Percentiles rank a stretch among this genome's conserved stretches.
These are phyloP conservation scores for Sugiyamaella americana DNA, from an alignment of 805 yeast genomes.

Conservation along the genomic window DNA sequence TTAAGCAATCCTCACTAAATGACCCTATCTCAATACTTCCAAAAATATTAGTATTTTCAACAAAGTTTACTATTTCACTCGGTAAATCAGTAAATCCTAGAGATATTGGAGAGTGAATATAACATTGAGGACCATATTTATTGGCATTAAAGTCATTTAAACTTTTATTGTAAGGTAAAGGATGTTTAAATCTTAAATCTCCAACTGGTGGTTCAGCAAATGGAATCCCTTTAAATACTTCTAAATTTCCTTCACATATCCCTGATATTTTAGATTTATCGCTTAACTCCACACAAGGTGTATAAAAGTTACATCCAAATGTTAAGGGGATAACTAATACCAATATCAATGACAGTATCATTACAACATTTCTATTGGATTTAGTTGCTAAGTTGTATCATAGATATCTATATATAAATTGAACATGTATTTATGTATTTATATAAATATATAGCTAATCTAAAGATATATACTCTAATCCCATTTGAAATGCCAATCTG, in stretches of 20 bases:
- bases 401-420: too few species aligned
- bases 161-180: conserved; percentile 13
- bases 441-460: too few species aligned
- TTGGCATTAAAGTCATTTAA: conserved; percentile 17
- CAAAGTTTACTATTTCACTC: background rate
- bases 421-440: too few species aligned
- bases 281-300: background rate
- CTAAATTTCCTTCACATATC: conserved; percentile 1
- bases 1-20: conserved; percentile 27
- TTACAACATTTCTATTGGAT: too few species aligned
- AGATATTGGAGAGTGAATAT: background rate
- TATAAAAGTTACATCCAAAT: too few species aligned
- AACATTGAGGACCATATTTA: conserved; percentile 12
- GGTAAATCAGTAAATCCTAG: background rate
- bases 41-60: background rate
- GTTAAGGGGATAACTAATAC: too few species aligned
- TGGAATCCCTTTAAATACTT: conserved; percentile 26
- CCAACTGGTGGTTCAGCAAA: conserved; percentile 30
- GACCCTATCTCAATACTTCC: background rate
- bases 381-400: too few species aligned
- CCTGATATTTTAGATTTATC: background rate
- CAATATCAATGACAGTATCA: too few species aligned
- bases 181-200: conserved; percentile 26
- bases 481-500: too few species aligned
- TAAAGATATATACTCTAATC: too few species aligned